A percentile compares a stretch with the other conserved stretches of the same genome.
These are phyloP conservation scores for Casuarina glauca DNA, from an alignment of 306 rosid species.

Conservation along the genomic window DNA sequence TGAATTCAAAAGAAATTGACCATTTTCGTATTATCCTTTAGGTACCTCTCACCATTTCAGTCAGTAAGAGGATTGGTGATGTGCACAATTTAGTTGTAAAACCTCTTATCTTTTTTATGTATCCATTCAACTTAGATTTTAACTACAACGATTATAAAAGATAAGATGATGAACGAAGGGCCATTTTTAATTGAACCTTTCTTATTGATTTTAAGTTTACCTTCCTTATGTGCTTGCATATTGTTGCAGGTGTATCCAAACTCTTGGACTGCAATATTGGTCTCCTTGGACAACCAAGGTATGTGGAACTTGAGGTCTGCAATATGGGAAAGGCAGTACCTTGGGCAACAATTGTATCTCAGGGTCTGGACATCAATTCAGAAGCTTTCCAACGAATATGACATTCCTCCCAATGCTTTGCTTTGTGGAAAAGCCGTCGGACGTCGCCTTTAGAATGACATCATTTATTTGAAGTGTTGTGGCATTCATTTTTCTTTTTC, in stretches of 20 bases:
- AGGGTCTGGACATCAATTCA: conserved; percentile 72
- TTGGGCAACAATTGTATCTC: conserved; percentile 86
- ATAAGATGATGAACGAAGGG: not conserved
- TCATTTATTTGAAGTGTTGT: conserved; percentile 13
- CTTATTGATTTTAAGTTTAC: conserved; percentile 13
- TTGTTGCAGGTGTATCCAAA: conserved; percentile 77
- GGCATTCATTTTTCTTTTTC: not conserved
- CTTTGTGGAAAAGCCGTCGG: conserved; percentile 88
- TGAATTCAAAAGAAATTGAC: too few species aligned
- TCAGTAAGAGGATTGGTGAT: too few species aligned
- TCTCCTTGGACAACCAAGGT: conserved; percentile 93
- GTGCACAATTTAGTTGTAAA: not conserved
- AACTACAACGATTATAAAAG: not conserved
- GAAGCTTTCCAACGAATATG: conserved; percentile 74
- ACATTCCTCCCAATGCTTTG: conserved; percentile 68
- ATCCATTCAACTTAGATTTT: not conserved
- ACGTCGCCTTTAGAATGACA: conserved; percentile 25
- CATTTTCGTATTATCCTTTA: too few species aligned
- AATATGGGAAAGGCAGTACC: conserved; percentile 90
- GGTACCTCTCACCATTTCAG: too few species aligned
- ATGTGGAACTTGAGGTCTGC: conserved; percentile 98
- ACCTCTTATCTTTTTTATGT: not conserved
- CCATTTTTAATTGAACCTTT: not conserved
- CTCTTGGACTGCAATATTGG: conserved; percentile 81
- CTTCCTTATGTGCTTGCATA: not conserved